phyloP scores from a whole-genome alignment of 2,329 filamentous ascomycete species.

The Alternaria arborescens region DNA sequence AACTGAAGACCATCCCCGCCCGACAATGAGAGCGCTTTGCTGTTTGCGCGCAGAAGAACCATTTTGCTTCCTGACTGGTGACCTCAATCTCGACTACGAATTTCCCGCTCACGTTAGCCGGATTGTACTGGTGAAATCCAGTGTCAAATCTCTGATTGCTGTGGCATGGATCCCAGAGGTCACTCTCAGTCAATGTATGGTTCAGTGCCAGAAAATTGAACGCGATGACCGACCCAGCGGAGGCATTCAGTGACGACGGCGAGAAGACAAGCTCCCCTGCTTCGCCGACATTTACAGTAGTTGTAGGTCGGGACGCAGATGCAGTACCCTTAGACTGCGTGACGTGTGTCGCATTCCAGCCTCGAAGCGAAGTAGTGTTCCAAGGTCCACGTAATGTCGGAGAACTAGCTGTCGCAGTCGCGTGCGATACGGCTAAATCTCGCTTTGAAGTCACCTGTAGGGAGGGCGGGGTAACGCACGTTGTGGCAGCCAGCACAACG shows the following conservation, averaged over 20 bases:
- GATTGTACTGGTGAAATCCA: constrained; percentile 7
- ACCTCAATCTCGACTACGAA: constrained; percentile 19
- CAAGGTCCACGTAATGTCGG: not conserved
- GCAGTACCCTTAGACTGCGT: not conserved
- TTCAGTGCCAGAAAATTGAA: constrained; percentile 25
- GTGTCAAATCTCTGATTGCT: constrained; percentile 4
- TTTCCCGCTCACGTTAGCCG: constrained; percentile 15
- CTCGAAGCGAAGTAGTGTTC: not conserved
- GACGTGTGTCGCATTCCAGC: constrained; percentile 1
- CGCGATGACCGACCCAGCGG: constrained; percentile 11
- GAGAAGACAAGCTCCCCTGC: constrained; percentile 16
- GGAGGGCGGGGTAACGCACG: not conserved
- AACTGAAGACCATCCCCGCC: constrained; percentile 20
- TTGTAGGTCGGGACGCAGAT: constrained; percentile 1
- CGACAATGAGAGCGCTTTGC: constrained; percentile 16
- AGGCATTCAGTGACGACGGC: constrained; percentile 15
- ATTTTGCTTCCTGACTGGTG: constrained; percentile 11
- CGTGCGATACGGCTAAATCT: not conserved
- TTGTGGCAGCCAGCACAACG: constrained; percentile 4
- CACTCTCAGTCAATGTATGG: constrained; percentile 23
- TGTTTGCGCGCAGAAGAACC: constrained; percentile 23
- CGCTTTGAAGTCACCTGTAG: not conserved
- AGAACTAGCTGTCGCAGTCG: not conserved
- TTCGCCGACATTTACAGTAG: constrained; percentile 18
- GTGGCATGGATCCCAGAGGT: constrained; percentile 8